These are phyloP conservation scores for Pseudonitzschia multiseries DNA, from an alignment of 108 stramenopile genomes.

Conservation along the genomic window DNA sequence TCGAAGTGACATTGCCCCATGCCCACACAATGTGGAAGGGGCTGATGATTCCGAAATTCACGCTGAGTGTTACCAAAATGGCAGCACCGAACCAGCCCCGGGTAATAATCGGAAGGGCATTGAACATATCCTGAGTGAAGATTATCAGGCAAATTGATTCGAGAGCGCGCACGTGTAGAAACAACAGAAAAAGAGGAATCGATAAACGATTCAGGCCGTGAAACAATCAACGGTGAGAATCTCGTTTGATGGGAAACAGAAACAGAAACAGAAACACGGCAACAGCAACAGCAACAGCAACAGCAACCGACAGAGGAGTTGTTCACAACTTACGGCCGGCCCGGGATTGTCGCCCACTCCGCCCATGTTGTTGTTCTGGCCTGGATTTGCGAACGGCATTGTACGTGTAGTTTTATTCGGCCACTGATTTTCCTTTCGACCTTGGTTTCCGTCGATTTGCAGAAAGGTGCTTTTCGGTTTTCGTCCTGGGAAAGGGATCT, in stretches of 20 bases:
- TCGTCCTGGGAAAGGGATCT: no score
- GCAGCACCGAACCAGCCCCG: slow-evolving; percentile 79
- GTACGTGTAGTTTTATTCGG: not conserved
- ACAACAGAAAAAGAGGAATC: no score
- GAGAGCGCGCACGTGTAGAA: no score
- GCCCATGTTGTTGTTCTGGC: slow-evolving; percentile 17
- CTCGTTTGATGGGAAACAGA: slow-evolving; percentile 1
- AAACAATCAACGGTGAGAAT: no score
- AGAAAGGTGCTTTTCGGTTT: no score
- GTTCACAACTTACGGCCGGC: slow-evolving; percentile 29
- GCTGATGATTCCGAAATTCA: slow-evolving; percentile 69
- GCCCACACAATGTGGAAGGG: slow-evolving; percentile 53
- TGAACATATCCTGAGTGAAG: slow-evolving; percentile 60
- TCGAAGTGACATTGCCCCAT: slow-evolving; percentile 52
- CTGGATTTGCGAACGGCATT: slow-evolving; percentile 34
- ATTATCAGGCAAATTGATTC: slow-evolving; percentile 24
- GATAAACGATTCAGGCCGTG: no score
- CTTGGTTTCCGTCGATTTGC: no score
- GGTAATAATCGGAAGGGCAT: slow-evolving; percentile 80
- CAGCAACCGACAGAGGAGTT: not conserved
- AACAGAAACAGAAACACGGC: not conserved
- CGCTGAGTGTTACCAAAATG: slow-evolving; percentile 56
- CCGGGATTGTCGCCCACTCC: slow-evolving; percentile 30
- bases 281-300: no score
- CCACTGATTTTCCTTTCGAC: no score